These are phyloP conservation scores for Ogataea zsoltii DNA, from an alignment of 805 yeast species.

Conservation along the genomic window DNA sequence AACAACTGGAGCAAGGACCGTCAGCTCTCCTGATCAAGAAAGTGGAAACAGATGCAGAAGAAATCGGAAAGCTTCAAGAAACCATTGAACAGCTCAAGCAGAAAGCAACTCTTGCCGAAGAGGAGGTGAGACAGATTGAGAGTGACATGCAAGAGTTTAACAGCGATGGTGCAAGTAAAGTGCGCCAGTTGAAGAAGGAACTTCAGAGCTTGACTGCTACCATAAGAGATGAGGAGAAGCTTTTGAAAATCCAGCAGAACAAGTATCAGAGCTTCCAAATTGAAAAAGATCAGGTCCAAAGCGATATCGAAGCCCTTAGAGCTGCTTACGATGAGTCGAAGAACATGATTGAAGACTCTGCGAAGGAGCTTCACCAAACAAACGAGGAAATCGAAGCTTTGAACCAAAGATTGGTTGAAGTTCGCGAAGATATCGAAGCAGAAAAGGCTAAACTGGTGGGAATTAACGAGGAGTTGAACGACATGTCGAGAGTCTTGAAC, in stretches of 20 bases:
- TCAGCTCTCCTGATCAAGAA: constrained; percentile 56
- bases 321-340: constrained; percentile 43
- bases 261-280: constrained; percentile 63
- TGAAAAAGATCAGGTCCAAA: constrained; percentile 65
- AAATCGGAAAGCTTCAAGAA: constrained; percentile 43
- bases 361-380: constrained; percentile 25
- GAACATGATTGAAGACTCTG: constrained; percentile 36
- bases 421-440: constrained; percentile 43
- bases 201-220: constrained; percentile 42
- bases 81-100: constrained; percentile 39
- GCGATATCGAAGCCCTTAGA: constrained; percentile 51
- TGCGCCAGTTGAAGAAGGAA: constrained; percentile 62
- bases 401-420: constrained; percentile 26
- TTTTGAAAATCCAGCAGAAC: constrained; percentile 48
- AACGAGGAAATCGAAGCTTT: constrained; percentile 32
- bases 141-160: constrained; percentile 82
- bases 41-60: constrained; percentile 45
- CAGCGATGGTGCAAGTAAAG: constrained; percentile 75
- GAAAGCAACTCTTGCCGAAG: constrained; percentile 33
- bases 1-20: constrained; percentile 55
- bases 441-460: constrained; percentile 65
- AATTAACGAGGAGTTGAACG: constrained; percentile 73
- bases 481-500: constrained; percentile 49
- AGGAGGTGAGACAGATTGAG: constrained; percentile 56
- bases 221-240: constrained; percentile 37